Evolutionary conservation across 139 green algal genomes (phyloP), one percentile per base, ranked within the genome.

Genomic region (Desmodesmus armatus): DNA sequence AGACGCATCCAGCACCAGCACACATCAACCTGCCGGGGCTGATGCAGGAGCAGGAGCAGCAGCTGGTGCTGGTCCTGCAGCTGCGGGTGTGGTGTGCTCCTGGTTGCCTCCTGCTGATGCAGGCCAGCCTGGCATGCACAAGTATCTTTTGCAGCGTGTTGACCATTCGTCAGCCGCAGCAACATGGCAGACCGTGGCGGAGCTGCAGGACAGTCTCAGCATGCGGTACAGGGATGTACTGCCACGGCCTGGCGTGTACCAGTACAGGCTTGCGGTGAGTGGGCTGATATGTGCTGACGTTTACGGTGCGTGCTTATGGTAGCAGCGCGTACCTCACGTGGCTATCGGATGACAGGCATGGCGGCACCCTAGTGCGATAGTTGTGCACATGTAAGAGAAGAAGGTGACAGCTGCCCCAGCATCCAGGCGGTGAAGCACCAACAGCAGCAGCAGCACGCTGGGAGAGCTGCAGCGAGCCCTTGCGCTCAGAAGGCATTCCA

Each of bases 61-160:
- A 67, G 58, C 58, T 31, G 58, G n/a, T 35, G 58, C 13, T 67
- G 58, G 67, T 7, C 35, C 19, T 29, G 15, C 21, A 13, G 1
- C 17, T 51, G 37, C 49, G 7, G 47, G n/a, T 25, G n/a, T 62
- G 23, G 29, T 3, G 19, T 63, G 81, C 73, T 19, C 47, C 29
- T 73, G 53, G 51, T 25, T n/a, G 35, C 21, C 55, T 23, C 65
- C 67, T 66, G 27, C n/a, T 33, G 31, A 4, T 5, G 35, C 49
- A 35, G 90, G 88, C 3, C 29, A 88, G 27, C 91, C 91, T 2
- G 73, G 88, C 31, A 31, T 92, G 39, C 91, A 94, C 81, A 89
- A 88, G 76, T 93, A 90, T 58, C 86, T 90, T 17, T 79, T 94
- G 75, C 67, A 91, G 87, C 62, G 86, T 13, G 55, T 69, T 13